Evolutionary conservation across 2,329 filamentous ascomycete genomes (phyloP), one percentile per base, ranked within the genome.

Genomic region (Karstenula rhodostoma): DNA sequence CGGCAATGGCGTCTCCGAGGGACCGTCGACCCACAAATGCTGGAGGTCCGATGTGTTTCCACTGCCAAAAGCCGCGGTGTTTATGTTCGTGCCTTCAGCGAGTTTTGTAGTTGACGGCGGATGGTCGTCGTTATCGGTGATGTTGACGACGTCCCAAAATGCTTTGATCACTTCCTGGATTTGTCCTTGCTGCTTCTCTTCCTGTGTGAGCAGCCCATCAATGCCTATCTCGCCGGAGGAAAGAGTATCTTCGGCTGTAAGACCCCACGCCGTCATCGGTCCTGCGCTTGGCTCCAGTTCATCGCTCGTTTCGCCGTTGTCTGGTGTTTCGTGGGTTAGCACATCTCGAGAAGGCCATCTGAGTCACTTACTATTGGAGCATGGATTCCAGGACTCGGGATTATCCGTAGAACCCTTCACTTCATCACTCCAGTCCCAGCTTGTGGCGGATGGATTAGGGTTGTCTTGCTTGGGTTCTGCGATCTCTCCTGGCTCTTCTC

Each of bases 81-180:
- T 25, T 1, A 4, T 33, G 27, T 32, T 56, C 17, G 3, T 10
- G 8, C 10, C n/a, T 43, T 22, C n/a, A 23, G 13, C 3, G 19
- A 8, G 10, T 33, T 4, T 4, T 8, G 40, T 32, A 4, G 22
- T 42, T 17, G 23, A 15, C 9, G 42, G 12, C 12, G 17, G 6
- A 37, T 27, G 25, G 22, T 15, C 8, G 17, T 52, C 17, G 15
- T 25, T 3, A 15, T 40, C 27, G 46, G 44, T 4, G 15, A 33
- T 47, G 46, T 66, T 61, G 6, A 70, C 57, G 6, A 58, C 19
- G 22, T 52, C 27, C 63, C 63, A 66, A 37, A 68, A 68, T 0
- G 50, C 51, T 7, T 55, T 25, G 17, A 66, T 40, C 4, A 58
- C 37, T 56, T 58, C 8, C 35, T 62, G 35, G 3, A 51, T 43